phyloP scores from a whole-genome alignment of 2,329 filamentous ascomycete genomes.

The Helotiales sp. region DNA sequence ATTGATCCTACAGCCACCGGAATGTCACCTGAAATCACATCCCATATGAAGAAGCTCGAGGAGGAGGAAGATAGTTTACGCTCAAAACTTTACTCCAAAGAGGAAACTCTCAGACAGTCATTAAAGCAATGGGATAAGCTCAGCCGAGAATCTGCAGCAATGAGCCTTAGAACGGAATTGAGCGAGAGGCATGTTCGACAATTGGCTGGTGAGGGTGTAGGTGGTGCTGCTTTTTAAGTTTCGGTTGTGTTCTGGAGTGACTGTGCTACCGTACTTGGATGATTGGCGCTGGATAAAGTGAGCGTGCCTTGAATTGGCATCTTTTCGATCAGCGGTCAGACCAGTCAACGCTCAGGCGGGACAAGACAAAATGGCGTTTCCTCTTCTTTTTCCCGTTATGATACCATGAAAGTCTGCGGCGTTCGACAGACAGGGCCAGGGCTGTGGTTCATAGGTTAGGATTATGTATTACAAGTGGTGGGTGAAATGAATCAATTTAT shows the following conservation, averaged over 20 bases:
- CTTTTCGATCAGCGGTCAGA: not conserved
- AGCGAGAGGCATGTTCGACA: constrained; percentile 43
- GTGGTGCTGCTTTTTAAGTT: constrained; percentile 42
- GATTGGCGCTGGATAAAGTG: not conserved
- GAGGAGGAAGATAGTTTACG: constrained; percentile 42
- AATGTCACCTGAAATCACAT: constrained; percentile 37
- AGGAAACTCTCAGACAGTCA: constrained; percentile 41
- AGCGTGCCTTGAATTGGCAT: not conserved
- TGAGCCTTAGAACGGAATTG: constrained; percentile 41
- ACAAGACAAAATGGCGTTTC: not conserved
- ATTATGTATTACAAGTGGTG: not conserved
- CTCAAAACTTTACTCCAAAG: constrained; percentile 40
- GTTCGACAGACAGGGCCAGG: not conserved
- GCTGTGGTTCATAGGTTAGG: not conserved
- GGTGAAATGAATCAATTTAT: not conserved
- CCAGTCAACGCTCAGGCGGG: not conserved
- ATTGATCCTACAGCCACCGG: constrained; percentile 42
- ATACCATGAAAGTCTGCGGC: constrained; percentile 10
- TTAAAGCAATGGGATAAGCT: constrained; percentile 43
- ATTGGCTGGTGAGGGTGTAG: constrained; percentile 43
- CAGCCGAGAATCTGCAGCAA: constrained; percentile 36
- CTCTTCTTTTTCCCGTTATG: not conserved
- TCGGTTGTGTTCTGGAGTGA: not conserved
- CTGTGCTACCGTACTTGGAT: not conserved
- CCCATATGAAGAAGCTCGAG: constrained; percentile 40